Percentiles rank a stretch among this genome's conserved stretches.
Conservation (phyloP, 805 yeast genomes). For the Wickerhamiella galacta region DNA sequence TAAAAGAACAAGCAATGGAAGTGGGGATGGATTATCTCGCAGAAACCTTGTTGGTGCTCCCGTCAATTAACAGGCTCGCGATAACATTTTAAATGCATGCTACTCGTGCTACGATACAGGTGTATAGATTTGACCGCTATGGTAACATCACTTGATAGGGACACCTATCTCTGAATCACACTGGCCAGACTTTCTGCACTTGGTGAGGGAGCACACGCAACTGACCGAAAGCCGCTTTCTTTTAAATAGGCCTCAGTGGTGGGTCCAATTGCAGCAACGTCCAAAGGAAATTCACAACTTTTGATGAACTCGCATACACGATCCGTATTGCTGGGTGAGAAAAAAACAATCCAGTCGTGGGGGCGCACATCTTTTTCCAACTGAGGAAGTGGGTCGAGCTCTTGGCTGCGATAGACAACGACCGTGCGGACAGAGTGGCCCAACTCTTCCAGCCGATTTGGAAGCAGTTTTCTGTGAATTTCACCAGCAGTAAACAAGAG, state of each 20-base stretch:
- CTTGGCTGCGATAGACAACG: slow-evolving; percentile 53
- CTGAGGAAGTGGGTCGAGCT: slow-evolving; percentile 30
- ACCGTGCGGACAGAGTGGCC: slow-evolving; percentile 37
- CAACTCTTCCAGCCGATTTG: slow-evolving; percentile 32
- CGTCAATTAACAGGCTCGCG: slow-evolving; percentile 45
- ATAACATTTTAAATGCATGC: slow-evolving; percentile 33
- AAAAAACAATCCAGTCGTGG: slow-evolving; percentile 59
- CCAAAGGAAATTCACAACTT: slow-evolving; percentile 16
- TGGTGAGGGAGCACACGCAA: slow-evolving; percentile 56
- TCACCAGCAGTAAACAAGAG: slow-evolving; percentile 70
- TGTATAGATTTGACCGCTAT: too few species aligned
- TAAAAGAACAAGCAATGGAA: slow-evolving; percentile 32
- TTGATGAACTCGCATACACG: slow-evolving; percentile 36
- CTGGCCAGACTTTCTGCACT: slow-evolving; percentile 41
- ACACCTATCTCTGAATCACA: slow-evolving; percentile 21
- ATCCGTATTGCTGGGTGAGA: slow-evolving; percentile 80
- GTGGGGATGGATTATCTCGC: slow-evolving; percentile 50
- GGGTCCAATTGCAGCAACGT: slow-evolving; percentile 80
- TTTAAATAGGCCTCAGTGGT: slow-evolving; percentile 55
- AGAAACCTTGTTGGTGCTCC: slow-evolving; percentile 54
- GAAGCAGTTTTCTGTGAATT: slow-evolving; percentile 66
- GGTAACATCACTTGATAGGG: too few species aligned
- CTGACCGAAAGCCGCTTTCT: slow-evolving; percentile 36
- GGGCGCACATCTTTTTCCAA: slow-evolving; percentile 15
- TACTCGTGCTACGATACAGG: slow-evolving; percentile 1